phyloP scores from a whole-genome alignment of 1,284 basidiomycete genomes.

The Apiotrichum gracile region DNA sequence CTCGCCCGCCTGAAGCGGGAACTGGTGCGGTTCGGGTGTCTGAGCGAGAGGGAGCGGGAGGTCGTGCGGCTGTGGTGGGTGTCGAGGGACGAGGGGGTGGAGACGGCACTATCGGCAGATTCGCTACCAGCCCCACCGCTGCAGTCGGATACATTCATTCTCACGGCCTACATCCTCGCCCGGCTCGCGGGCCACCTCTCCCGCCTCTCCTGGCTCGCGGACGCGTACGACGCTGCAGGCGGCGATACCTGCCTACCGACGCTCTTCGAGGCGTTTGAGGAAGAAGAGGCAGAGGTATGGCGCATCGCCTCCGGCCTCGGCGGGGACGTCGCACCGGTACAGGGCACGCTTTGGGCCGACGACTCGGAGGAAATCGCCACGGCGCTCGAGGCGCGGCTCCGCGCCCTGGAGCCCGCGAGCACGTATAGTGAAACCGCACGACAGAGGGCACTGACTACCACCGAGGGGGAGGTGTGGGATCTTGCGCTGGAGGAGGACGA shows the following conservation, averaged over 20 bases:
- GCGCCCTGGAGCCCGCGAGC: conserved; percentile 19
- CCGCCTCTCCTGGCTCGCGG: neutral
- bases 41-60: conserved; percentile 15
- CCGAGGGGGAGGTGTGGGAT: conserved; percentile 31
- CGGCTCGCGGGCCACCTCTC: neutral
- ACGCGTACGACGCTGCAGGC: conserved; percentile 9
- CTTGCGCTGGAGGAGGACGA: neutral
- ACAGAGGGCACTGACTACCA: conserved; percentile 30
- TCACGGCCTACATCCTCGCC: neutral
- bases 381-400: conserved; percentile 23
- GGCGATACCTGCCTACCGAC: neutral
- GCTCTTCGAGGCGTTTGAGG: conserved; percentile 5
- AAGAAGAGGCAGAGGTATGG: neutral
- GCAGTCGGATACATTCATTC: neutral
- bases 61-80: conserved; percentile 17
- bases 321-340: neutral
- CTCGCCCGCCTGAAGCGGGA: conserved; percentile 8
- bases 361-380: neutral
- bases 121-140: neutral
- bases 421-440: conserved; percentile 31
- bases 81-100: too few species aligned
- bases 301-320: neutral
- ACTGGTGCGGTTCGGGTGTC: conserved; percentile 4
- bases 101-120: neutral
- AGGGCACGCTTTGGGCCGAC: neutral